Conservation (phyloP, 768 basidiomycete species). For the Phaeolepiota aurea region DNA sequence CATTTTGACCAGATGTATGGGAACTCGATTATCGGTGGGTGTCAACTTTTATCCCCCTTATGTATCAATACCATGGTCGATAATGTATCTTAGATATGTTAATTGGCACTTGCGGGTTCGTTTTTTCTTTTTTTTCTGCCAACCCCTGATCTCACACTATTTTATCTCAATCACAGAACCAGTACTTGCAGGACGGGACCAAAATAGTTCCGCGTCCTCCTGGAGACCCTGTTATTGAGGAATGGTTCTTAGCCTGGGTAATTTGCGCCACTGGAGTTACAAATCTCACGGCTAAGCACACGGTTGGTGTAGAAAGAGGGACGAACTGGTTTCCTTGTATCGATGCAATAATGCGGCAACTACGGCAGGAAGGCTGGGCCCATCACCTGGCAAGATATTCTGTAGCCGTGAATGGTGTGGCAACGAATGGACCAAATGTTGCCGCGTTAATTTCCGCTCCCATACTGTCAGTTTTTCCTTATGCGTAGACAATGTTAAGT, state of each 20-base stretch:
- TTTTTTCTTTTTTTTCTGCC: no score
- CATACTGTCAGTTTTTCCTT: constrained; percentile 8
- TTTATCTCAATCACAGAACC: no score
- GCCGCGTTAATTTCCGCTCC: constrained; percentile 8
- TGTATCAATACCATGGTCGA: constrained; percentile 8
- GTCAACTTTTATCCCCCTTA: background rate
- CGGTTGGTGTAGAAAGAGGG: constrained; percentile 4
- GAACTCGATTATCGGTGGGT: constrained; percentile 8
- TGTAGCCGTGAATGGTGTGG: constrained; percentile 6
- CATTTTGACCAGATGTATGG: constrained; percentile 6
- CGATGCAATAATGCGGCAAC: constrained; percentile 7
- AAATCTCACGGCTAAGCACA: constrained; percentile 1
- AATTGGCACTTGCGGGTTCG: no score
- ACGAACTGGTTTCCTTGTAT: constrained; percentile 7
- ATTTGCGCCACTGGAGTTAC: background rate
- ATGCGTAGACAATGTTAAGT: constrained; percentile 8
- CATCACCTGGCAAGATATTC: constrained; percentile 8
- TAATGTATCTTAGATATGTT: no score
- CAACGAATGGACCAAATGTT: constrained; percentile 5
- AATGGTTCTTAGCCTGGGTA: constrained; percentile 7
- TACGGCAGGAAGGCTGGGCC: constrained; percentile 7
- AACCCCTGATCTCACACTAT: no score
- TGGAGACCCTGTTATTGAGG: constrained; percentile 5
- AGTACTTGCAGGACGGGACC: constrained; percentile 1
- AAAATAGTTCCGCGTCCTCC: constrained; percentile 6